phyloP scores from a whole-genome alignment of 2,329 filamentous ascomycete genomes.

The Ophiostoma quercus region DNA sequence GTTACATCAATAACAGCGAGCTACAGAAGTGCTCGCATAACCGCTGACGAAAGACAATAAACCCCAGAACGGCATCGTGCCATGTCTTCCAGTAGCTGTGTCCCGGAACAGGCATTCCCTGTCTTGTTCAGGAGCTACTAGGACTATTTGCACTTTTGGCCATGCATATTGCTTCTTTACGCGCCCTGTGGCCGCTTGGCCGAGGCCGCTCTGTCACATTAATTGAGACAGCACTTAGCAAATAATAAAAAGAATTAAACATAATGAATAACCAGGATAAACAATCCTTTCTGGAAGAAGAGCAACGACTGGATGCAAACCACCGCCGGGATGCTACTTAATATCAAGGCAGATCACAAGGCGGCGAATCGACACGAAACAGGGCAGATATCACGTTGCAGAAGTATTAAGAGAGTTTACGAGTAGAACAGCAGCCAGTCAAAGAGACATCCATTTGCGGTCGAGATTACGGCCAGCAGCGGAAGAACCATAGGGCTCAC shows the following conservation, averaged over 20 bases:
- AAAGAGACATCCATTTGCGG: neutral
- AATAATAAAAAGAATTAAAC: too few relatives aligned
- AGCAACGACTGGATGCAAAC: neutral
- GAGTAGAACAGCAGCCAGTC: neutral
- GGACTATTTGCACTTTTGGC: neutral
- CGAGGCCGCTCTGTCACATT: too few relatives aligned
- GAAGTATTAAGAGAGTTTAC: neutral
- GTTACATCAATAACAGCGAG: too few relatives aligned
- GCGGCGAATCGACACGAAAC: constrained; percentile 4
- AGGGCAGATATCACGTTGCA: neutral
- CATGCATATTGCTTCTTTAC: constrained; percentile 15
- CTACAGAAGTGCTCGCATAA: neutral
- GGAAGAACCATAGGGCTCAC: neutral
- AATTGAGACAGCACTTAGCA: too few relatives aligned
- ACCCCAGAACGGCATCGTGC: neutral
- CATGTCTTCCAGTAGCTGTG: neutral
- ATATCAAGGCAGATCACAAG: constrained; percentile 11
- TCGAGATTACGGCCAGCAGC: neutral
- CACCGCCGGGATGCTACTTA: neutral
- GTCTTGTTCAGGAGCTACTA: neutral
- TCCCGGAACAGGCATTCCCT: constrained; percentile 7
- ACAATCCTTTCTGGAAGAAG: neutral
- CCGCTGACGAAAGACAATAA: neutral
- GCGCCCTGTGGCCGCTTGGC: constrained; percentile 8
- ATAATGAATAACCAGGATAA: neutral